Evolutionary conservation across 75 land plant species (phyloP), one percentile per base, ranked within the genome.

Genomic region (Pinus taeda): DNA sequence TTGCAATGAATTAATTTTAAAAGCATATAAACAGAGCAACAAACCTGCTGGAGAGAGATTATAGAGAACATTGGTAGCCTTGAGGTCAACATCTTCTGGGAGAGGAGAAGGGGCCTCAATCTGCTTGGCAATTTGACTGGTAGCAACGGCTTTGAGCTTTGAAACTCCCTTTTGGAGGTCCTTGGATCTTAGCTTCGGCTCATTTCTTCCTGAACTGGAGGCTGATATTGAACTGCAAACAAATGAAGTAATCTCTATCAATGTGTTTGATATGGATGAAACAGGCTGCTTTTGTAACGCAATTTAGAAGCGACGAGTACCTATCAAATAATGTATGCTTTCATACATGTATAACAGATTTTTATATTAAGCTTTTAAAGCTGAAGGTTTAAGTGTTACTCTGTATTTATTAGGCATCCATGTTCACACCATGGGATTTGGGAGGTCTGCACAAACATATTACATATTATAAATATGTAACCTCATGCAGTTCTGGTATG

Each of bases 111-210:
- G 72, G 9, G 42, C 72, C 15, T 59, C 77, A 8, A 57, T 79
- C 11, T 39, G 64, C 75, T 57, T 70, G 15, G 83, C 74, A 36
- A 78, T 82, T 8, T 69, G 7, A 7, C 13, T 42, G 24, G 65
- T 62, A 69, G 71, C 71, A 69, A 69, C 42, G 18, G 71, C 71
- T 45, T 8, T 39, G 53, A 69, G 71, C 71, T 21, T 69, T 39
- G 42, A 53, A 69, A 77, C 8, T 71, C 82, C 92, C 60, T 76
- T 81, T 12, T 85, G 86, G 12, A 92, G 97, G 57, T 94, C 97
- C n/a, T 94, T 94, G 53, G 71, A 84, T 79, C 92, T 89, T 76
- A 94, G 77, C 76, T 88, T 92, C n/a, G 97, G 94, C 26, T 92
- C 97, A 0, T 85, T 88, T 72, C 88, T 94, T 63, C 92, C 80